Evolutionary conservation across 2,329 filamentous ascomycete species (phyloP), one percentile per base, ranked within the genome.

Genomic region (Cyclaneusma minus): DNA sequence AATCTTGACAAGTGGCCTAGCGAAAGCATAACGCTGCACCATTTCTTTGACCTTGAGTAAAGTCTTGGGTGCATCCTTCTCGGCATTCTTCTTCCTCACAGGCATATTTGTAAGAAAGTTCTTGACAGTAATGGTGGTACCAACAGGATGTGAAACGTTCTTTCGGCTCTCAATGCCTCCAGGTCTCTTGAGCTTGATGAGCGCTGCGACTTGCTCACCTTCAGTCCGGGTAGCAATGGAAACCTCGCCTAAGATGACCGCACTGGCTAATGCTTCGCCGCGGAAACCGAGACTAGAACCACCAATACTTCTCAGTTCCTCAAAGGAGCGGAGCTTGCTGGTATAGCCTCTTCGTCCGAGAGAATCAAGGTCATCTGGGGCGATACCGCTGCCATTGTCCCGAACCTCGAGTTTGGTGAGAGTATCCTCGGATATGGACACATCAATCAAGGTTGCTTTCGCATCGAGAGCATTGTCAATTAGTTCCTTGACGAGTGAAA

Each of bases 401-500:
- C 67, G 63, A 25, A 84, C 68, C 39, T 78, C 67, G 19, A 87
- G 64, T 28, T 60, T 64, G 46, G 79, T 72, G 27, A 84, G 46
- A 0, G 73, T 74, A 42, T 84, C 73, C 21, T 59, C 40, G 4
- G 74, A 65, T 9, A 83, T 56, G 15, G 67, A 52, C 13, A 85
- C 53, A 27, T 78, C 67, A 30, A 87, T 56, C 2, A 61, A 62
- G 2, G 64, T 75, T 8, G 79, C 76, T 27, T 62, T 56, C 6
- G 78, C 75, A 47, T 87, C 79, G 12, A 85, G 61, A 22, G 77
- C 62, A 47, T 87, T 85, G 39, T 85, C 80, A 16, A 85, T 49
- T 4, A 85, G 66, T 48, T 85, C 80, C 43, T 85, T 85, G 38
- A 83, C 64, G 3, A 81, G 52, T 7, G 65, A 62, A 8, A 58